Evolutionary conservation across 352 stramenopile genomes (phyloP).

Genomic region (Phytophthora brassicae): DNA sequence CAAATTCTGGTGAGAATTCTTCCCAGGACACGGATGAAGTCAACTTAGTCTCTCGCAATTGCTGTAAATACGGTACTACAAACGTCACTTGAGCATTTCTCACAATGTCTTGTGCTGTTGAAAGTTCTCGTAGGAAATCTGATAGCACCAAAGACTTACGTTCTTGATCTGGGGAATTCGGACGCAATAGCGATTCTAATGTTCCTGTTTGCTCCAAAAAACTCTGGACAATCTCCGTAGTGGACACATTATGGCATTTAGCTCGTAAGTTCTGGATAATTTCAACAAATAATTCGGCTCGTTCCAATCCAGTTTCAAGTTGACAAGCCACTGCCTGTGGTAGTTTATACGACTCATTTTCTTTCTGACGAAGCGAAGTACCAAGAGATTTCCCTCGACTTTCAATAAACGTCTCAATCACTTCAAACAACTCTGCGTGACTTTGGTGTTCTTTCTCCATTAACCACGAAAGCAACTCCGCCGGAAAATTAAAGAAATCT

Average conservation of each 20-base stretch:
- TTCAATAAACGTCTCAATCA: slow-evolving; percentile 55
- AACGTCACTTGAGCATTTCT: slow-evolving; percentile 62
- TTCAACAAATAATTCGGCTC: slow-evolving; percentile 37
- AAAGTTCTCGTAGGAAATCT: slow-evolving; percentile 68
- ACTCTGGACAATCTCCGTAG: slow-evolving; percentile 57
- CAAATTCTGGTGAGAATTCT: slow-evolving; percentile 7
- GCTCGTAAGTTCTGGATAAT: slow-evolving; percentile 42
- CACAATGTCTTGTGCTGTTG: slow-evolving; percentile 56
- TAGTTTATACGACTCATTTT: slow-evolving; percentile 7
- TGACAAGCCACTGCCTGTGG: slow-evolving; percentile 8
- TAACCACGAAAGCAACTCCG: slow-evolving; percentile 54
- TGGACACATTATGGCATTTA: slow-evolving; percentile 55
- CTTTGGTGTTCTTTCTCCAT: slow-evolving; percentile 66
- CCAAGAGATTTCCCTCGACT: slow-evolving; percentile 30
- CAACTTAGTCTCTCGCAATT: slow-evolving; percentile 51
- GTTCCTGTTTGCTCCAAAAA: slow-evolving; percentile 62
- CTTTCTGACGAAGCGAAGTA: slow-evolving; percentile 14
- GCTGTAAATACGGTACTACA: slow-evolving; percentile 71
- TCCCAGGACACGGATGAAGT: slow-evolving; percentile 26
- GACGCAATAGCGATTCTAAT: slow-evolving; percentile 47
- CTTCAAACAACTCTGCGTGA: slow-evolving; percentile 49
- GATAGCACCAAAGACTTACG: slow-evolving; percentile 61
- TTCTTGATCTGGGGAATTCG: slow-evolving; percentile 50
- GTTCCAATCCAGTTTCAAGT: slow-evolving; percentile 31
- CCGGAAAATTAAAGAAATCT: slow-evolving; percentile 55